phyloP scores from a whole-genome alignment of 2,329 filamentous ascomycete genomes.

The Lasiodiplodia theobromae region DNA sequence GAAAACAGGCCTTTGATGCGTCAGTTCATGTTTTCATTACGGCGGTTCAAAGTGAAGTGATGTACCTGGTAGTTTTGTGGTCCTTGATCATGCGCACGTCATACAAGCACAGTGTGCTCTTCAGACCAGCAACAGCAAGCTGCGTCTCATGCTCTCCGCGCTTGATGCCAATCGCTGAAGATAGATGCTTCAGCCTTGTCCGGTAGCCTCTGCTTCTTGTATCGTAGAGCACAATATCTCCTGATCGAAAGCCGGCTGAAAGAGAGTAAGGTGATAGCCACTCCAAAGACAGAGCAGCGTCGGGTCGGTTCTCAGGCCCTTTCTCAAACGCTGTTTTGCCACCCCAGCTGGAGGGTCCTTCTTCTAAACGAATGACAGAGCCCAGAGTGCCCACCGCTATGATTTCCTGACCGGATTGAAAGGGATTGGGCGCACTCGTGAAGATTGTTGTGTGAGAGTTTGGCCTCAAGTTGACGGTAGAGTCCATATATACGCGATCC shows the following conservation, averaged over 20 bases:
- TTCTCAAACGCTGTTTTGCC: constrained; percentile 16
- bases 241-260: constrained; percentile 19
- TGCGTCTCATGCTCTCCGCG: constrained; percentile 18
- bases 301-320: neutral
- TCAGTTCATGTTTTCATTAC: neutral
- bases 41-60: constrained; percentile 27
- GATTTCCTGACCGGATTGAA: constrained; percentile 7
- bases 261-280: constrained; percentile 21
- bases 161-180: constrained; percentile 21
- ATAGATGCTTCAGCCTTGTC: constrained; percentile 17
- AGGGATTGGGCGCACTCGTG: constrained; percentile 14
- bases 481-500: constrained; percentile 20
- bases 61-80: constrained; percentile 33
- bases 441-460: constrained; percentile 3
- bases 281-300: constrained; percentile 15
- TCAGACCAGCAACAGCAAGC: constrained; percentile 31
- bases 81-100: constrained; percentile 32
- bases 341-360: constrained; percentile 2
- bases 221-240: constrained; percentile 25
- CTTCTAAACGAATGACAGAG: constrained; percentile 11
- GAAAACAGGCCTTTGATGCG: constrained; percentile 38
- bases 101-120: constrained; percentile 32
- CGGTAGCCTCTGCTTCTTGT: constrained; percentile 8
- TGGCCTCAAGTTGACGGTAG: constrained; percentile 3
- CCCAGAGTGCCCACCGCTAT: constrained; percentile 18